A percentile compares a stretch with the other conserved stretches of the same genome.
Conservation (phyloP, 2,329 filamentous ascomycete genomes). For the Calonectria hongkongensis region DNA sequence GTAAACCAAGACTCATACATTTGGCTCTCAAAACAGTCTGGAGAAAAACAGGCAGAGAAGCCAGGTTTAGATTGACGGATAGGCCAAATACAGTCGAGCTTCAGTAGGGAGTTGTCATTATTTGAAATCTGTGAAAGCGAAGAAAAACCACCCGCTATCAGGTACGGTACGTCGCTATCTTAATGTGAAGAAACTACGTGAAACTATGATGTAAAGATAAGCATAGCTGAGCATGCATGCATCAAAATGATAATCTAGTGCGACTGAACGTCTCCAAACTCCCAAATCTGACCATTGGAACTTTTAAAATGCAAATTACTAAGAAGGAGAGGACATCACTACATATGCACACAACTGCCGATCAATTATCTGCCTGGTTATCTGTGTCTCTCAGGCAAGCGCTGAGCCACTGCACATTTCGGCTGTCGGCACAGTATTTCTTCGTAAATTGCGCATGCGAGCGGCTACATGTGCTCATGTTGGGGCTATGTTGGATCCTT, state of each 20-base stretch:
- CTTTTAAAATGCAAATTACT: not conserved
- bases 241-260: not conserved
- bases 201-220: not conserved
- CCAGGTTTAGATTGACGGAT: too few relatives aligned
- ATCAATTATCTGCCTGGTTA: not conserved
- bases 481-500: too few relatives aligned
- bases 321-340: not conserved
- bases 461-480: too few relatives aligned
- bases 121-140: too few relatives aligned
- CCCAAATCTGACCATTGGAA: not conserved
- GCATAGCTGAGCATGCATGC: not conserved
- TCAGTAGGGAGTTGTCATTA: too few relatives aligned
- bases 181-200: too few relatives aligned
- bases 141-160: too few relatives aligned
- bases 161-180: too few relatives aligned
- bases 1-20: slow-evolving; percentile 45
- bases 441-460: not conserved
- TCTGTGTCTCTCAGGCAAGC: too few relatives aligned
- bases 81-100: too few relatives aligned
- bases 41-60: too few relatives aligned
- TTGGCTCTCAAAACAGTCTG: not conserved
- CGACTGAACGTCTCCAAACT: not conserved
- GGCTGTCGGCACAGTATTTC: not conserved
- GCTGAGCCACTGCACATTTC: not conserved
- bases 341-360: not conserved